These are phyloP conservation scores for Hirsutella thompsonii DNA, from an alignment of 2,329 filamentous ascomycete species.

Conservation along the genomic window DNA sequence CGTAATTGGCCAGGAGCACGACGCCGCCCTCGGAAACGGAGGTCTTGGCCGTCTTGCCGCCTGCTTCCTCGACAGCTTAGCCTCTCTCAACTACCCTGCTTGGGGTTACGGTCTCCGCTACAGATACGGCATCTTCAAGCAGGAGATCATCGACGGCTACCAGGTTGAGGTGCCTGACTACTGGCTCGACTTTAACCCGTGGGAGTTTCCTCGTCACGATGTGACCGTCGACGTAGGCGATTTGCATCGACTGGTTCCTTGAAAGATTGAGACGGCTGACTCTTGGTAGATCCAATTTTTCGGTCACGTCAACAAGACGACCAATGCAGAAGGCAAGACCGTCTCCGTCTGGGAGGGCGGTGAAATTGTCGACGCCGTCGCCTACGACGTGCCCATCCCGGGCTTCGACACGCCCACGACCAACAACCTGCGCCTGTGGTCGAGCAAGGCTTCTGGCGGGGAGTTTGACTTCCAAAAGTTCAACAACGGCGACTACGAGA, in stretches of 20 bases:
- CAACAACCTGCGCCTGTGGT: slow-evolving; percentile 96
- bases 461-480: slow-evolving; percentile 99
- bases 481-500: slow-evolving; percentile 96
- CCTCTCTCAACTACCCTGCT: slow-evolving; percentile 86
- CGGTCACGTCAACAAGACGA: slow-evolving; percentile 64
- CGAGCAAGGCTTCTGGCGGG: slow-evolving; percentile 89
- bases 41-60: slow-evolving; percentile 89
- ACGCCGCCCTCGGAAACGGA: slow-evolving; percentile 91
- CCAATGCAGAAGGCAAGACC: slow-evolving; percentile 64
- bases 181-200: slow-evolving; percentile 98
- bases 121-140: slow-evolving; percentile 97
- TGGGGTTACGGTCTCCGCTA: slow-evolving; percentile 97
- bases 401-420: slow-evolving; percentile 83
- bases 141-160: slow-evolving; percentile 96
- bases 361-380: slow-evolving; percentile 82
- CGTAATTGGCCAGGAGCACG: slow-evolving; percentile 86
- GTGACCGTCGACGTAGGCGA: slow-evolving; percentile 79
- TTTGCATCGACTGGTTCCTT: slow-evolving; percentile 9
- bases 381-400: slow-evolving; percentile 86
- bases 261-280: not conserved
- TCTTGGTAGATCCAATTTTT: slow-evolving; percentile 71
- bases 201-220: slow-evolving; percentile 95
- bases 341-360: slow-evolving; percentile 78
- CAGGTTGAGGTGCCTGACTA: slow-evolving; percentile 98
- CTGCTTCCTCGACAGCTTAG: slow-evolving; percentile 93